Conservation (phyloP, 345 rosid species). For the Leavenworthia alabamica region DNA sequence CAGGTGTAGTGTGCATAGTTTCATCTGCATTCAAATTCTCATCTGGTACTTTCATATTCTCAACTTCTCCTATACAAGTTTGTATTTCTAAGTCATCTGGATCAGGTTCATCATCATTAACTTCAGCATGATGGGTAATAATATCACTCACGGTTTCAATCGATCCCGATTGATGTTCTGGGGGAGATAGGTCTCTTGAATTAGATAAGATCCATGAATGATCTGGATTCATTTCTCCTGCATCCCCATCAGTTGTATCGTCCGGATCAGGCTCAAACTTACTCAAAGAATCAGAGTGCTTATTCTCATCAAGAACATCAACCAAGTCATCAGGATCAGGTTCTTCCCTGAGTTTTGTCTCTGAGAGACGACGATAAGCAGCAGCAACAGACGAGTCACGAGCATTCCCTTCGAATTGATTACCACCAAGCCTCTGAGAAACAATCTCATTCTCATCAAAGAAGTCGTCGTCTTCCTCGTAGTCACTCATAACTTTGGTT, state of each 20-base stretch:
- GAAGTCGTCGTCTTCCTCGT: conserved; percentile 37
- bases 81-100: conserved; percentile 43
- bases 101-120: conserved; percentile 52
- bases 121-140: conserved; percentile 10
- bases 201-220: conserved; percentile 4
- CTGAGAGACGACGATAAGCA: conserved; percentile 63
- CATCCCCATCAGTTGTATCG: conserved; percentile 12
- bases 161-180: neutral
- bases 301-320: conserved; percentile 14
- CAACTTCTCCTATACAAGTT: conserved; percentile 6
- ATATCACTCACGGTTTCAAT: conserved; percentile 8
- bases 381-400: conserved; percentile 82
- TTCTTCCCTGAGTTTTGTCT: conserved; percentile 41
- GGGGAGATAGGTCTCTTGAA: neutral
- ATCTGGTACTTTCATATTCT: conserved; percentile 11
- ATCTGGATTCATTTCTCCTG: conserved; percentile 19
- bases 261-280: conserved; percentile 46
- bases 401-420: conserved; percentile 44
- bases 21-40: neutral
- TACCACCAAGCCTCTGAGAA: conserved; percentile 73
- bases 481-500: conserved; percentile 21
- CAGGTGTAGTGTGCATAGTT: conserved; percentile 13
- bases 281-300: conserved; percentile 18
- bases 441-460: conserved; percentile 24
- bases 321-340: conserved; percentile 60